Percentiles rank a stretch among this genome's conserved stretches.
These are phyloP conservation scores for Candida railenensis DNA, from an alignment of 805 yeast genomes.

Conservation along the genomic window DNA sequence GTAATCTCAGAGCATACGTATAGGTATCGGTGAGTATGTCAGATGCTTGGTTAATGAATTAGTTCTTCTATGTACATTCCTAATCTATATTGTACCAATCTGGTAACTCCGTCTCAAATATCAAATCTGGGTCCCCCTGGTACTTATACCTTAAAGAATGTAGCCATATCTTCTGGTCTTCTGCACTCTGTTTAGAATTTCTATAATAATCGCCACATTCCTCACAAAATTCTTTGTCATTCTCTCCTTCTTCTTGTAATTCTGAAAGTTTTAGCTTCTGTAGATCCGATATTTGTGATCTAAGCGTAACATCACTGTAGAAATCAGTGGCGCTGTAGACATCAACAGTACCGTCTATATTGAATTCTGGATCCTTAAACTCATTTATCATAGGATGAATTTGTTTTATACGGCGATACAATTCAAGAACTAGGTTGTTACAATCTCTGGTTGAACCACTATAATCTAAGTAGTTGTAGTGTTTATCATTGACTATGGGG, in stretches of 20 bases:
- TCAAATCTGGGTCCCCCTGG: slow-evolving; percentile 17
- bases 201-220: slow-evolving; percentile 23
- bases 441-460: not conserved
- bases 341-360: slow-evolving; percentile 11
- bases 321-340: slow-evolving; percentile 13
- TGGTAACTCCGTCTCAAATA: slow-evolving; percentile 46
- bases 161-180: slow-evolving; percentile 40
- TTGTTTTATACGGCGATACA: slow-evolving; percentile 20
- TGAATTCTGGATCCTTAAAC: slow-evolving; percentile 9
- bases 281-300: slow-evolving; percentile 16
- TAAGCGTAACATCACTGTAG: slow-evolving; percentile 10
- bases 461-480: slow-evolving; percentile 17
- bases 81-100: slow-evolving; percentile 40
- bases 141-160: slow-evolving; percentile 44
- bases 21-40: no score
- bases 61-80: not conserved
- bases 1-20: no score
- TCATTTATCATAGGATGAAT: slow-evolving; percentile 14
- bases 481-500: slow-evolving; percentile 82
- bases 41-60: no score
- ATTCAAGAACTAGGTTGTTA: slow-evolving; percentile 20
- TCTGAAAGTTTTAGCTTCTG: slow-evolving; percentile 21
- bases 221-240: not conserved
- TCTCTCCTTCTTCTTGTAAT: slow-evolving; percentile 9
- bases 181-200: slow-evolving; percentile 20